Conservation (phyloP, 768 basidiomycete genomes). For the Boletus subparvulus region DNA sequence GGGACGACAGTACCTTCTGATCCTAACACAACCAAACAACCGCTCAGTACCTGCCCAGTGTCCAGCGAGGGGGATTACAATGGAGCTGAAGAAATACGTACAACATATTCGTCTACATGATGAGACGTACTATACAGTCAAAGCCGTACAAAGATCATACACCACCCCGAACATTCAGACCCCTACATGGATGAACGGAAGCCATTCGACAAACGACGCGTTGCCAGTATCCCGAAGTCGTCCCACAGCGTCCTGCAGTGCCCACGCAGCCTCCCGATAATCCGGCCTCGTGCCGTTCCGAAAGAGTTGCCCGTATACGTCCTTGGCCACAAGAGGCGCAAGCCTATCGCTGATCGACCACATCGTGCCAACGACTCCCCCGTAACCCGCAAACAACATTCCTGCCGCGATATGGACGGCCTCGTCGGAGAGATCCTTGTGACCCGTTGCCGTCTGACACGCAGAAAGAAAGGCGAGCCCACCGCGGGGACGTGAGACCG, state of each 20-base stretch:
- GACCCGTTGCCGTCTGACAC: background rate
- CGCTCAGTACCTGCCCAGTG: too few species aligned
- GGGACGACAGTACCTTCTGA: too few species aligned
- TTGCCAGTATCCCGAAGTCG: background rate
- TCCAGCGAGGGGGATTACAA: too few species aligned
- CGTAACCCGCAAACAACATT: too few species aligned
- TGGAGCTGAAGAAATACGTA: too few species aligned
- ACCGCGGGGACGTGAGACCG: background rate
- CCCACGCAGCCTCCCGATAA: background rate
- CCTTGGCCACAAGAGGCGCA: conserved; percentile 34
- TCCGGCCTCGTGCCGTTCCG: background rate
- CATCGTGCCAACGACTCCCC: too few species aligned
- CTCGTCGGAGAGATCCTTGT: background rate
- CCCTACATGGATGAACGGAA: conserved; percentile 10
- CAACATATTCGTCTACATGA: background rate
- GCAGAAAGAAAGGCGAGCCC: too few species aligned
- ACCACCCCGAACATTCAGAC: background rate
- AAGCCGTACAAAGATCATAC: background rate
- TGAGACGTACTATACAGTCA: background rate
- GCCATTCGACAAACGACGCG: conserved; percentile 1
- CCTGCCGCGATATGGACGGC: too few species aligned
- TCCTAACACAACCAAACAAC: too few species aligned
- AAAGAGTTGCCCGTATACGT: conserved; percentile 30
- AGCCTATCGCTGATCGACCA: conserved; percentile 27
- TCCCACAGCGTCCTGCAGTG: background rate